These are phyloP conservation scores for Paulownia fortunei DNA, from an alignment of 257 asterid species.

Conservation along the genomic window DNA sequence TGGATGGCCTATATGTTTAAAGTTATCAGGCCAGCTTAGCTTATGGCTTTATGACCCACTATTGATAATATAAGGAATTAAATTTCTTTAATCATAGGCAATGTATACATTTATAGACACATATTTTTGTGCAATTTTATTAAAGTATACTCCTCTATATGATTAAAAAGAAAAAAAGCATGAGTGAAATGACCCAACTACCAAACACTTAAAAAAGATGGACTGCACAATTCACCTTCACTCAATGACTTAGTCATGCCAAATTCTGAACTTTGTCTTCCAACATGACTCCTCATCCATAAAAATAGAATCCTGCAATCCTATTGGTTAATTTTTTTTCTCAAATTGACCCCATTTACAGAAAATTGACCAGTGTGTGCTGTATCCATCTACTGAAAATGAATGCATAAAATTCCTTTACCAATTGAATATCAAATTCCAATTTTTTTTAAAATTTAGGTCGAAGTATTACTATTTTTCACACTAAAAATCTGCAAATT, in stretches of 20 bases:
- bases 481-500: not conserved
- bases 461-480: not conserved
- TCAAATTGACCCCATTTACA: not conserved
- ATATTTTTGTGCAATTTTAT: too few species aligned
- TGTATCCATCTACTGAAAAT: not conserved
- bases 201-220: slow-evolving; percentile 39
- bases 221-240: slow-evolving; percentile 26
- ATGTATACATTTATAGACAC: not conserved
- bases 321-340: not conserved
- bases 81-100: too few species aligned
- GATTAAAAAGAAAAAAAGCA: not conserved
- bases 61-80: slow-evolving; percentile 4
- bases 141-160: too few species aligned
- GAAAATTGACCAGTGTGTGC: not conserved
- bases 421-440: not conserved
- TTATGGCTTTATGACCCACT: slow-evolving; percentile 39
- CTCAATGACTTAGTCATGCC: slow-evolving; percentile 10
- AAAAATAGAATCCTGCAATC: not conserved
- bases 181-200: slow-evolving; percentile 48
- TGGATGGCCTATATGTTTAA: slow-evolving; percentile 34
- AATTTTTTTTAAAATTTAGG: not conserved
- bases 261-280: slow-evolving; percentile 23
- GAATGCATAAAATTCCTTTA: not conserved
- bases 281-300: slow-evolving; percentile 17
- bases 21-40: slow-evolving; percentile 41